These are phyloP conservation scores for Malus hybrid DNA, from an alignment of 331 rosid species.

Conservation along the genomic window DNA sequence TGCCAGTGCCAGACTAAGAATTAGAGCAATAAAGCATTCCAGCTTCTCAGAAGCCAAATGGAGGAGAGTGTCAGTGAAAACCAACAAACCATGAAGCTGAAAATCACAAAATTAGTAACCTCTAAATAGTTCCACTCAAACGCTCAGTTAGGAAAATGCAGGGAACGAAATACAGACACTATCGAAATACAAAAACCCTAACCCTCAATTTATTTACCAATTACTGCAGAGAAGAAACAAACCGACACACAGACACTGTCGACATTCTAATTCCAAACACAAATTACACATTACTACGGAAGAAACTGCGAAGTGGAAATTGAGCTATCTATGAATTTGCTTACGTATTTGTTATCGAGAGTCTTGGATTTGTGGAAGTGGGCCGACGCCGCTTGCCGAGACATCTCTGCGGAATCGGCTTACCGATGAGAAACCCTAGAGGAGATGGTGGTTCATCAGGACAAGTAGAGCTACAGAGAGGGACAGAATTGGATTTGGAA, in stretches of 20 bases:
- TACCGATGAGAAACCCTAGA: constrained; percentile 31
- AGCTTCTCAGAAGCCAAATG: background rate
- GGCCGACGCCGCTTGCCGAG: constrained; percentile 64
- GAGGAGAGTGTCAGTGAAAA: background rate
- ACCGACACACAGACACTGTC: no score
- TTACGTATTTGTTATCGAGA: background rate
- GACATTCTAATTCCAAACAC: background rate
- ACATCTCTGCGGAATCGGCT: constrained; percentile 44
- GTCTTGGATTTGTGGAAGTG: constrained; percentile 53
- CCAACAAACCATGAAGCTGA: background rate
- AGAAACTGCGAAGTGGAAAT: background rate
- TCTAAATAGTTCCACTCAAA: background rate
- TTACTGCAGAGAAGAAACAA: background rate
- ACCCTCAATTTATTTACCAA: background rate
- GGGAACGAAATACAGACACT: background rate
- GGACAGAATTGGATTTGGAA: background rate
- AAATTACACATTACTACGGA: no score
- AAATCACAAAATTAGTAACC: background rate
- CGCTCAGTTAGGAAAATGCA: background rate
- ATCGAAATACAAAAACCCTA: background rate
- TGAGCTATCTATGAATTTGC: background rate
- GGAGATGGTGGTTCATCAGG: constrained; percentile 16
- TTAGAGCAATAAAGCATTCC: background rate
- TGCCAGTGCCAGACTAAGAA: background rate
- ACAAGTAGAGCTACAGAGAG: background rate